These are phyloP conservation scores for Euptelea pleiosperma DNA, from an alignment of 164 flowering plant species.

Conservation along the genomic window DNA sequence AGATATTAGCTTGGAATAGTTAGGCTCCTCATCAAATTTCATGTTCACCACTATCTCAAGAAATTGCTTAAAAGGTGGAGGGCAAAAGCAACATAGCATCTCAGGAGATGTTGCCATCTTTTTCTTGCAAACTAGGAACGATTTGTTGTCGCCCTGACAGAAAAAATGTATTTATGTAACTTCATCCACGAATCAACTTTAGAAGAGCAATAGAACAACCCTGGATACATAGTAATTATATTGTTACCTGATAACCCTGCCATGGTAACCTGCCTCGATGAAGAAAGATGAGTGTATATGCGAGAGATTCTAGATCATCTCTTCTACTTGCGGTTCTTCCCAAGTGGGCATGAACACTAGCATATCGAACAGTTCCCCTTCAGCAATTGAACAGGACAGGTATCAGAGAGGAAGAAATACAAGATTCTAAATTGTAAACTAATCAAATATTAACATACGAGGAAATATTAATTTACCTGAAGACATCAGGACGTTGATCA, in stretches of 20 bases:
- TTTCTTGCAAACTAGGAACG: conserved; percentile 83
- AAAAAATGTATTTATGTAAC: not conserved
- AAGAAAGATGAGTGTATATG: conserved; percentile 68
- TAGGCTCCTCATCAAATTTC: conserved; percentile 94
- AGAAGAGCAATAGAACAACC: too few relatives aligned
- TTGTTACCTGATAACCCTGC: conserved; percentile 84
- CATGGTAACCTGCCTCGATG: conserved; percentile 70
- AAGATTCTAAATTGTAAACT: not conserved
- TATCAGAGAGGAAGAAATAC: not conserved
- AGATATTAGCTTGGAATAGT: conserved; percentile 70
- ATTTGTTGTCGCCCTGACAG: conserved; percentile 81
- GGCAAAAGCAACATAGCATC: conserved; percentile 72
- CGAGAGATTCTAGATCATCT: conserved; percentile 81
- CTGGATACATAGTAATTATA: not conserved
- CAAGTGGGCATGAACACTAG: conserved; percentile 80
- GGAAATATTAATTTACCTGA: conserved; percentile 40
- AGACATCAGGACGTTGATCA: conserved; percentile 81
- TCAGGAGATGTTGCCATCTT: conserved; percentile 89
- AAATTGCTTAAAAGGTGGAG: conserved; percentile 70
- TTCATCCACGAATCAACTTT: not conserved
- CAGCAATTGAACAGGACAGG: conserved; percentile 6
- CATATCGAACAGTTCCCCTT: conserved; percentile 80
- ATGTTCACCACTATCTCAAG: conserved; percentile 77
- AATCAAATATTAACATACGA: not conserved
- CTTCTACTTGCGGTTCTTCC: conserved; percentile 84